phyloP scores from a whole-genome alignment of 352 stramenopile species.

The Globisporangium perplexum region DNA sequence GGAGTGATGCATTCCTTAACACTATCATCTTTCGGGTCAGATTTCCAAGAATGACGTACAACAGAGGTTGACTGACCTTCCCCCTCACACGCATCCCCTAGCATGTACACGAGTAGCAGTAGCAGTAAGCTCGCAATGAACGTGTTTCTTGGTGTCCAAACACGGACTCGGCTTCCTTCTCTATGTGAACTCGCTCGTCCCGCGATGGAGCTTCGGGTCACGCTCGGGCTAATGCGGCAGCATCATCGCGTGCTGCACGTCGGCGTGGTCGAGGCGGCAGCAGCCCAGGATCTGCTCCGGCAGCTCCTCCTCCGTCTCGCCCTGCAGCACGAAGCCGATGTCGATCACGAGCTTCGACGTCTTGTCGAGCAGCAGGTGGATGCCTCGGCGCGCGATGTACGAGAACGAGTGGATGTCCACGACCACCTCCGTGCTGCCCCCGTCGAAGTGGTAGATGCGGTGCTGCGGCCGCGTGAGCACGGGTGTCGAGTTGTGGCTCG shows the following conservation, averaged over 20 bases:
- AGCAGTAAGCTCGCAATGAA: neutral
- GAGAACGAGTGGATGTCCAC: slow-evolving; percentile 81
- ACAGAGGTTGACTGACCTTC: slow-evolving; percentile 78
- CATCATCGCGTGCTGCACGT: slow-evolving; percentile 55
- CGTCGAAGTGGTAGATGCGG: slow-evolving; percentile 72
- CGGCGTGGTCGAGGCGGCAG: slow-evolving; percentile 68
- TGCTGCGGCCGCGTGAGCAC: slow-evolving; percentile 83
- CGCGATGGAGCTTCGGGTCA: no score
- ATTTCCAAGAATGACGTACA: slow-evolving; percentile 85
- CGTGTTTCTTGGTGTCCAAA: neutral
- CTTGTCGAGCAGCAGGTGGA: slow-evolving; percentile 77
- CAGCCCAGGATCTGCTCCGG: slow-evolving; percentile 84
- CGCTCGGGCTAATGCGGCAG: slow-evolving; percentile 44
- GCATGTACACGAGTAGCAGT: neutral
- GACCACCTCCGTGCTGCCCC: slow-evolving; percentile 66
- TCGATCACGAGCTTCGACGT: slow-evolving; percentile 79
- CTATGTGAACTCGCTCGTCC: slow-evolving; percentile 2
- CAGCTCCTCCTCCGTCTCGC: slow-evolving; percentile 82
- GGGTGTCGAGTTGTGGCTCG: slow-evolving; percentile 76
- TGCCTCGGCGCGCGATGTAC: slow-evolving; percentile 76
- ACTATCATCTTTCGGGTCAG: slow-evolving; percentile 90
- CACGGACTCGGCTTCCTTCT: neutral
- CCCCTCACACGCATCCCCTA: slow-evolving; percentile 16
- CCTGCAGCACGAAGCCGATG: slow-evolving; percentile 83
- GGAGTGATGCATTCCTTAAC: slow-evolving; percentile 77